Evolutionary conservation across 2,329 filamentous ascomycete species (phyloP).

Genomic region (Meredithiella fracta): DNA sequence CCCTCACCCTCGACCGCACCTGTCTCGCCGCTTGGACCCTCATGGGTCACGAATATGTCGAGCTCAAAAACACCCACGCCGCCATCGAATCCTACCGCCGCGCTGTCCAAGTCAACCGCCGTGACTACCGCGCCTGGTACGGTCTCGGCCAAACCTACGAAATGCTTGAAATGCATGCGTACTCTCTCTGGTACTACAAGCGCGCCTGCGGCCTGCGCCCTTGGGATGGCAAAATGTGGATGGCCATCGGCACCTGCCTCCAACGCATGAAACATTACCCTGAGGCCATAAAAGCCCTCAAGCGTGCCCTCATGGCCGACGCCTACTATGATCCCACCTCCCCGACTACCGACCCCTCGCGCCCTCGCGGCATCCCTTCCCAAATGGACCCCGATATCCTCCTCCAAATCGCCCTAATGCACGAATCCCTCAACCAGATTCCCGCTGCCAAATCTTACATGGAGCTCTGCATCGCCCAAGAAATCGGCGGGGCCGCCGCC

Average conservation of each 20-base stretch:
- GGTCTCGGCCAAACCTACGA: constrained; percentile 94
- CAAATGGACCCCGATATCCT: constrained; percentile 80
- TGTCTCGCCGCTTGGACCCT: constrained; percentile 94
- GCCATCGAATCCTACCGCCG: constrained; percentile 93
- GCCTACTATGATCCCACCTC: constrained; percentile 59
- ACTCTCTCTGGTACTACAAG: constrained; percentile 95
- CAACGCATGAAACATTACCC: constrained; percentile 72
- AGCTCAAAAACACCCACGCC: constrained; percentile 95
- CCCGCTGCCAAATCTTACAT: constrained; percentile 82
- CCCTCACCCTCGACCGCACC: constrained; percentile 72
- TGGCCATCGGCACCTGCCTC: constrained; percentile 82
- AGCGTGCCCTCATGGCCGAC: constrained; percentile 76
- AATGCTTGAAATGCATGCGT: constrained; percentile 93
- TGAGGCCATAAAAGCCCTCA: constrained; percentile 91
- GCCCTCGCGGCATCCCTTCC: constrained; percentile 33
- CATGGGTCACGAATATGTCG: constrained; percentile 97
- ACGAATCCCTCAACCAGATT: constrained; percentile 62
- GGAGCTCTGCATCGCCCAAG: constrained; percentile 87
- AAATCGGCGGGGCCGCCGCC: constrained; percentile 48
- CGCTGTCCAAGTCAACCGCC: constrained; percentile 86
- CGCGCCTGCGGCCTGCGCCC: constrained; percentile 83
- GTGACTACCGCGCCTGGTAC: constrained; percentile 97
- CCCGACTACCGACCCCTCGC: constrained; percentile 25
- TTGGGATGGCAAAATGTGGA: constrained; percentile 98
- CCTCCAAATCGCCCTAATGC: constrained; percentile 76